Conservation (phyloP, 116 monocot species). For the Trichopus zeylanicus region DNA sequence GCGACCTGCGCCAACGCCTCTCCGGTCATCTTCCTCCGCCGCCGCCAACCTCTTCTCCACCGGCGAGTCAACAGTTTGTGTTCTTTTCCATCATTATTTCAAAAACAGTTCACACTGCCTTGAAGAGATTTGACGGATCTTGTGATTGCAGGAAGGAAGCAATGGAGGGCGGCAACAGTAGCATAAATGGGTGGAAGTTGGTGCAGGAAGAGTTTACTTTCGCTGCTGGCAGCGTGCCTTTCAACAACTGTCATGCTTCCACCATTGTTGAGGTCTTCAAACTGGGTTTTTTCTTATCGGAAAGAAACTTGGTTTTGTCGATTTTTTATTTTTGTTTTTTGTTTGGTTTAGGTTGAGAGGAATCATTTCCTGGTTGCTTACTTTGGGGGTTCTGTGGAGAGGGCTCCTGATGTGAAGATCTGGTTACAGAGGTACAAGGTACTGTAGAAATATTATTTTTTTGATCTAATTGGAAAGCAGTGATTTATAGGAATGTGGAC, state of each 20-base stretch:
- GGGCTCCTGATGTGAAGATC: conserved; percentile 70
- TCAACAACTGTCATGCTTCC: conserved; percentile 77
- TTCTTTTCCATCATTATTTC: too few relatives aligned
- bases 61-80: too few relatives aligned
- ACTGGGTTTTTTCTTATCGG: neutral
- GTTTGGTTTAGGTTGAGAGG: conserved; percentile 18
- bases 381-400: conserved; percentile 65
- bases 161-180: neutral
- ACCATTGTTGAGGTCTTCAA: conserved; percentile 47
- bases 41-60: too few relatives aligned
- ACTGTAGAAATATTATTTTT: neutral
- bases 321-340: neutral
- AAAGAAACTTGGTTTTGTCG: neutral
- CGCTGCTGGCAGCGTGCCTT: conserved; percentile 32
- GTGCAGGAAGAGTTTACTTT: conserved; percentile 50
- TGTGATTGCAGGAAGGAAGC: too few relatives aligned
- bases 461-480: neutral
- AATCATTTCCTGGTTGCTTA: conserved; percentile 48
- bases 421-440: conserved; percentile 76
- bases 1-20: too few relatives aligned
- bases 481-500: neutral
- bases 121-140: too few relatives aligned
- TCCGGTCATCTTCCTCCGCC: too few relatives aligned
- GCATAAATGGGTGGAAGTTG: conserved; percentile 12
- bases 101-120: too few relatives aligned